A percentile compares a stretch with the other conserved stretches of the same genome.
Evolutionary conservation across 1,139 yeast genomes (phyloP).

Genomic region (Kurtzmaniella quercitrusa): DNA sequence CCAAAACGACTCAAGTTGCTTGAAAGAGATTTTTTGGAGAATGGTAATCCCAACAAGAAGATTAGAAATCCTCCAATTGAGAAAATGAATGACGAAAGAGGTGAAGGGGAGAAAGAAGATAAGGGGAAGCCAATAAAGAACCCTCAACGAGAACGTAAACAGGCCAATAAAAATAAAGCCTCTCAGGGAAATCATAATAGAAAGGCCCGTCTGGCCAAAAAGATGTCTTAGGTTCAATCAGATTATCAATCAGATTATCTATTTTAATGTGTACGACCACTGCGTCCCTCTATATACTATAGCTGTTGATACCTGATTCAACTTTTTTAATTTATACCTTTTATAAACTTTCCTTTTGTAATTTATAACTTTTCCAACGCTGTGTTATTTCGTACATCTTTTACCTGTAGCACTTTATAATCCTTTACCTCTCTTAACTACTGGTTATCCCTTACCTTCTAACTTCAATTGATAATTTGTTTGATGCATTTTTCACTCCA

Average conservation of each 20-base stretch:
- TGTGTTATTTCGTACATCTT: no score
- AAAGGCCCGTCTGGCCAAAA: conserved; percentile 57
- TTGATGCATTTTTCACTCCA: not conserved
- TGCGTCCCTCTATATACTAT: not conserved
- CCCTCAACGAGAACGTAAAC: conserved; percentile 24
- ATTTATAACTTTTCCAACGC: no score
- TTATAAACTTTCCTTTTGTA: no score
- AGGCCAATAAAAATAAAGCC: conserved; percentile 52
- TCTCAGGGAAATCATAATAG: conserved; percentile 60
- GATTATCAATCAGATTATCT: not conserved
- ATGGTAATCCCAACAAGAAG: conserved; percentile 6
- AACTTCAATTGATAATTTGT: not conserved
- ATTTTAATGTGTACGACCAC: no score
- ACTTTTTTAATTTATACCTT: no score
- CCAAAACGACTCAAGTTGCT: conserved; percentile 57
- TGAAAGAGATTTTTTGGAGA: conserved; percentile 56
- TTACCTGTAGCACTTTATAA: no score
- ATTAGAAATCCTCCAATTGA: not conserved
- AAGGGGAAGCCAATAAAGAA: conserved; percentile 16
- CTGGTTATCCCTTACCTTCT: no score
- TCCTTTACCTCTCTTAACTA: no score
- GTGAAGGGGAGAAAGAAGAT: not conserved
- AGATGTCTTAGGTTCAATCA: conserved; percentile 15
- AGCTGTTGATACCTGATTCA: no score
- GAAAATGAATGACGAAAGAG: not conserved